phyloP scores from a whole-genome alignment of 2,329 filamentous ascomycete species.

The Alternaria dauci region DNA sequence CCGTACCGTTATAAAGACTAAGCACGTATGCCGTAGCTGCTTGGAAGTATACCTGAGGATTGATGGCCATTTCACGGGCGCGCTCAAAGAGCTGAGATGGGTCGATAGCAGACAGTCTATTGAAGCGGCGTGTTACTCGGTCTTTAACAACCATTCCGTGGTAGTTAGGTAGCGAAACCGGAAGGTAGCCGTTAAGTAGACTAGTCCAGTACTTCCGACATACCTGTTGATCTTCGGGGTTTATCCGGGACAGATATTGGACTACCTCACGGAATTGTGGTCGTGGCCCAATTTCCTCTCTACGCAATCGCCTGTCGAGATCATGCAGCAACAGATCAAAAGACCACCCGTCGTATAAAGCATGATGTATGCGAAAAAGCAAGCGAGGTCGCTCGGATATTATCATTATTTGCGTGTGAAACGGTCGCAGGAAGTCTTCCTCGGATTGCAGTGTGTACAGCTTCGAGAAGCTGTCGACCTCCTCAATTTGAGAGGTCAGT shows the following conservation, averaged over 20 bases:
- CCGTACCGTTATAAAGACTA: conserved; percentile 67
- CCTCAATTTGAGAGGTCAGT: conserved; percentile 55
- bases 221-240: not conserved
- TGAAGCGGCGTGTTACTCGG: conserved; percentile 18
- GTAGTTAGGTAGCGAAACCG: conserved; percentile 67
- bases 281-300: conserved; percentile 47
- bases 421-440: conserved; percentile 63
- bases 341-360: conserved; percentile 94
- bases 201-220: conserved; percentile 72
- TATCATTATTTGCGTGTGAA: conserved; percentile 65
- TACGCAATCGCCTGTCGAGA: conserved; percentile 62
- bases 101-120: conserved; percentile 33
- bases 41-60: conserved; percentile 78
- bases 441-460: conserved; percentile 49
- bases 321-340: conserved; percentile 77
- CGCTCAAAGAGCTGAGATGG: conserved; percentile 18
- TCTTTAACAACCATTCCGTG: conserved; percentile 47
- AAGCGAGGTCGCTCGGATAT: conserved; percentile 20
- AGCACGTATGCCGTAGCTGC: conserved; percentile 73
- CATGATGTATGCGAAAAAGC: conserved; percentile 75
- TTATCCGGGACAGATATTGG: conserved; percentile 54
- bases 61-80: conserved; percentile 55
- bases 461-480: conserved; percentile 53
- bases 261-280: conserved; percentile 70
- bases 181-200: conserved; percentile 66